Conservation (phyloP, 257 asterid species). For the Jaltomata sinuosa region DNA sequence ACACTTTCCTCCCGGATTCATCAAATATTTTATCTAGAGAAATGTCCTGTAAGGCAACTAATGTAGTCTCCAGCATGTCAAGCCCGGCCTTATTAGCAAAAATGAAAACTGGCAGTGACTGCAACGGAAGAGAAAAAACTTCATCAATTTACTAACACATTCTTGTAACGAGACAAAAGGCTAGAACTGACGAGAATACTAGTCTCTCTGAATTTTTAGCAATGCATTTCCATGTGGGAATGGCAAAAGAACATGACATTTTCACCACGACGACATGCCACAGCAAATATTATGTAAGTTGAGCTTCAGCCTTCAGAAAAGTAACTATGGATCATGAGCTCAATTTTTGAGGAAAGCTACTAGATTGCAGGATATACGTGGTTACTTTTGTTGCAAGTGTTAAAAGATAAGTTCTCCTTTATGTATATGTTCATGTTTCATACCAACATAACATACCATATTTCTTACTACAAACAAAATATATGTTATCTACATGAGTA, state of each 20-base stretch:
- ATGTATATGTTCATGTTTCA: not conserved
- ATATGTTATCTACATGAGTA: not conserved
- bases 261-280: no score
- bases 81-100: slow-evolving; percentile 94
- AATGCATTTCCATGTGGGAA: not conserved
- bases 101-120: slow-evolving; percentile 79
- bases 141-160: not conserved
- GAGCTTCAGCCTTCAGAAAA: not conserved
- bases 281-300: not conserved
- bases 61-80: slow-evolving; percentile 92
- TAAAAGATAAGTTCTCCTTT: not conserved
- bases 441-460: not conserved
- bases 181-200: not conserved
- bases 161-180: not conserved
- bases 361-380: not conserved
- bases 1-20: slow-evolving; percentile 63
- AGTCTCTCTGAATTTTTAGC: not conserved
- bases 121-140: slow-evolving; percentile 7
- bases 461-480: not conserved
- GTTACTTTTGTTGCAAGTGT: not conserved
- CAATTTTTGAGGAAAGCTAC: not conserved
- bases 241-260: not conserved
- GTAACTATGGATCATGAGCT: not conserved
- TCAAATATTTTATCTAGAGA: slow-evolving; percentile 80
- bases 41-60: slow-evolving; percentile 84